These are phyloP conservation scores for Calonectria crousiana DNA, from an alignment of 2,329 filamentous ascomycete genomes.

Conservation along the genomic window DNA sequence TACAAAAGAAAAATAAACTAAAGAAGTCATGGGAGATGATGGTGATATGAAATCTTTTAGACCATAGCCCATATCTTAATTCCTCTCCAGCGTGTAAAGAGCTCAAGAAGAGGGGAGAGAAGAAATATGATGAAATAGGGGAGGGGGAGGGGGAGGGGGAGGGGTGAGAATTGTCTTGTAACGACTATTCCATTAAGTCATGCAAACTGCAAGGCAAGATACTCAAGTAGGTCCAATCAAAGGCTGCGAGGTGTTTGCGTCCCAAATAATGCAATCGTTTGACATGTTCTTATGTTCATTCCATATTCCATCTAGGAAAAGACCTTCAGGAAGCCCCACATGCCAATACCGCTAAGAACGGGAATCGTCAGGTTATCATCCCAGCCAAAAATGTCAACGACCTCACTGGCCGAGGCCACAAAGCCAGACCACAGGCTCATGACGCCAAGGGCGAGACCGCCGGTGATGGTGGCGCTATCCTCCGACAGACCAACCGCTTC, in stretches of 20 bases:
- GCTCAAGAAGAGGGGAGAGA: conserved; percentile 24
- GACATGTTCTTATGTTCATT: conserved; percentile 6
- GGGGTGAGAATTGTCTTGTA: conserved; percentile 28
- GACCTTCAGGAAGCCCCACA: conserved; percentile 91
- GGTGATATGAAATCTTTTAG: neutral
- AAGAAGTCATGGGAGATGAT: conserved; percentile 8
- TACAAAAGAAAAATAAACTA: conserved; percentile 35
- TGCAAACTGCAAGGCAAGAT: neutral
- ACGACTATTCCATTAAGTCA: conserved; percentile 27
- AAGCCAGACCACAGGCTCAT: conserved; percentile 92
- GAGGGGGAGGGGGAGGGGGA: conserved; percentile 17
- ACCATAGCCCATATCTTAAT: conserved; percentile 9
- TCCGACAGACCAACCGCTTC: conserved; percentile 71
- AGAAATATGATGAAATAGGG: conserved; percentile 28
- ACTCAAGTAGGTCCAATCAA: neutral
- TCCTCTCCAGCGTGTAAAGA: conserved; percentile 23
- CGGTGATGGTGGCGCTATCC: conserved; percentile 72
- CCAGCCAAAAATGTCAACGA: conserved; percentile 91
- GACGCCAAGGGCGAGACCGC: conserved; percentile 78
- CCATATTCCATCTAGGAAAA: conserved; percentile 70
- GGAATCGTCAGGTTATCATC: conserved; percentile 99
- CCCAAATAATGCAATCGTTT: neutral
- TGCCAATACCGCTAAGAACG: conserved; percentile 85
- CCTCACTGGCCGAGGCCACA: conserved; percentile 88
- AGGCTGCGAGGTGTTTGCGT: neutral